A percentile compares a stretch with the other conserved stretches of the same genome.
Conservation (phyloP, 2,329 filamentous ascomycete species). For the Penicillium vulpinum region DNA sequence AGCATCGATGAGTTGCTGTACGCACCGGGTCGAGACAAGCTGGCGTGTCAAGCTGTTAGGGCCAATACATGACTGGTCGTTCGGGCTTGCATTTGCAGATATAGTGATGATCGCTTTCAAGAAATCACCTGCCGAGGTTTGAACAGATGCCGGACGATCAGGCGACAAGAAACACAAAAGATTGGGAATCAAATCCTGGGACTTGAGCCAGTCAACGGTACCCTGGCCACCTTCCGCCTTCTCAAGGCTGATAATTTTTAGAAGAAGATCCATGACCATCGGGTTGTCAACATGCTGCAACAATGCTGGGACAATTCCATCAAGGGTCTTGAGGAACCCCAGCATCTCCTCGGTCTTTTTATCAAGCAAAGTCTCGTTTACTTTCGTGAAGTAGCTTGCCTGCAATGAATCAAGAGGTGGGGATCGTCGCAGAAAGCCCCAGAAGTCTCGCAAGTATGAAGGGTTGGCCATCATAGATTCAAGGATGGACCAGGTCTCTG, state of each 20-base stretch:
- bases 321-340: slow-evolving; percentile 78
- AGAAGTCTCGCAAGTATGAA: slow-evolving; percentile 76
- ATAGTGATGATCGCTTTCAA: slow-evolving; percentile 99
- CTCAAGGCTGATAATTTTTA: slow-evolving; percentile 96
- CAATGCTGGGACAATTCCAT: slow-evolving; percentile 79
- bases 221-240: slow-evolving; percentile 88
- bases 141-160: slow-evolving; percentile 82
- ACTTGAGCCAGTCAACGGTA: slow-evolving; percentile 96
- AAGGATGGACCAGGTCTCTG: slow-evolving; percentile 94
- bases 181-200: slow-evolving; percentile 81
- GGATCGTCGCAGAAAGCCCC: slow-evolving; percentile 82
- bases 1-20: slow-evolving; percentile 79
- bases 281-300: slow-evolving; percentile 93
- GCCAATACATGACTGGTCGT: slow-evolving; percentile 97
- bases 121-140: slow-evolving; percentile 96
- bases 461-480: slow-evolving; percentile 88
- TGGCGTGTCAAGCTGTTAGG: slow-evolving; percentile 96
- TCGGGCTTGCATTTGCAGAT: slow-evolving; percentile 95
- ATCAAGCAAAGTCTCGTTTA: slow-evolving; percentile 95
- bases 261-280: slow-evolving; percentile 94
- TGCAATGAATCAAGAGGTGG: slow-evolving; percentile 87
- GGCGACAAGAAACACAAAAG: slow-evolving; percentile 84
- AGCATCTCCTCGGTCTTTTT: slow-evolving; percentile 99
- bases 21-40: slow-evolving; percentile 81
- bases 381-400: slow-evolving; percentile 97